Percentiles rank a stretch among this genome's conserved stretches.
Evolutionary conservation across 2,329 filamentous ascomycete species (phyloP).

Genomic region (Pseudogymnoascus sp.): DNA sequence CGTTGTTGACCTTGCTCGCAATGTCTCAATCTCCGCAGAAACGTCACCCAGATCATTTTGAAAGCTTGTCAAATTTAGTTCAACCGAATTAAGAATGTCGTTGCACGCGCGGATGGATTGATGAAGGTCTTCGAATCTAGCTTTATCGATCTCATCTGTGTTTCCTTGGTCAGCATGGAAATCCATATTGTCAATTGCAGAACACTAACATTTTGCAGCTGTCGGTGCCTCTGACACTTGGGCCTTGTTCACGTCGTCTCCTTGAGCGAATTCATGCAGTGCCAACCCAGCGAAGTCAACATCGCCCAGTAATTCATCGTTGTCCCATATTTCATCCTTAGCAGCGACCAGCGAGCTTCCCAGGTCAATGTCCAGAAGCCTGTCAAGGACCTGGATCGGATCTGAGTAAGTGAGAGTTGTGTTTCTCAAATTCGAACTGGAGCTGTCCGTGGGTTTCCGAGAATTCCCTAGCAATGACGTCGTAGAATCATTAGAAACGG

Average conservation of each 20-base stretch:
- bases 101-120: conserved; percentile 85
- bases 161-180: conserved; percentile 16
- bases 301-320: conserved; percentile 37
- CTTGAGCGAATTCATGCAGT: conserved; percentile 50
- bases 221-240: conserved; percentile 50
- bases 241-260: conserved; percentile 12
- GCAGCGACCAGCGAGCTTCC: background rate
- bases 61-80: conserved; percentile 86
- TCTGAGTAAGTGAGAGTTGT: conserved; percentile 51
- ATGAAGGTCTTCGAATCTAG: conserved; percentile 85
- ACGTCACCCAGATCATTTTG: conserved; percentile 88
- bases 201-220: conserved; percentile 63
- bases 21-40: conserved; percentile 87
- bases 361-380: conserved; percentile 24
- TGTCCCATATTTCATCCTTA: conserved; percentile 32
- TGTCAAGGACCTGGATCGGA: conserved; percentile 62
- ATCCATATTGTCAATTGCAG: conserved; percentile 10
- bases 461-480: conserved; percentile 64
- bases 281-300: conserved; percentile 76
- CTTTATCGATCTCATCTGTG: conserved; percentile 69
- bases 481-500: conserved; percentile 71
- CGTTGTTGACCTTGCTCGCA: conserved; percentile 79
- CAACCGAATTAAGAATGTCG: conserved; percentile 86
- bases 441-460: conserved; percentile 63
- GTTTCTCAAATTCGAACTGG: conserved; percentile 55